Evolutionary conservation across 805 yeast species (phyloP).

Genomic region (Candida verbasci): DNA sequence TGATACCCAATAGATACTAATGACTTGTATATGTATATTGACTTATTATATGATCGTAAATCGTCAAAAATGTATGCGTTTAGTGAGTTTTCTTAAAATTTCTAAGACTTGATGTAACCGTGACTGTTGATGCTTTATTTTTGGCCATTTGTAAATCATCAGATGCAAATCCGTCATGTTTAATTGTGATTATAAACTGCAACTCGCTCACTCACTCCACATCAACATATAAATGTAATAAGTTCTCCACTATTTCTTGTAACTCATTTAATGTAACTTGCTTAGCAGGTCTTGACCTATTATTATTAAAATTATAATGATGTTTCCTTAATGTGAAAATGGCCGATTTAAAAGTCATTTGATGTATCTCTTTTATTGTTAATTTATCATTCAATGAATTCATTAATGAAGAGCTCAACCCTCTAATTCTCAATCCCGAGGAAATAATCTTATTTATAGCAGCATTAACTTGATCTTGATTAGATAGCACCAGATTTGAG

Average conservation of each 20-base stretch:
- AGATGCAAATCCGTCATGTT: no score
- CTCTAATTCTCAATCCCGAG: constrained; percentile 41
- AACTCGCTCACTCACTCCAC: no score
- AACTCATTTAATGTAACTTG: constrained; percentile 19
- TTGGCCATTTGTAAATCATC: no score
- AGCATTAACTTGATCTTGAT: constrained; percentile 28
- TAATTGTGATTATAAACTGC: no score
- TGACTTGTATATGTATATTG: no score
- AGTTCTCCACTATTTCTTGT: constrained; percentile 37
- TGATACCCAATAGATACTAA: no score
- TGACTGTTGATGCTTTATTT: no score
- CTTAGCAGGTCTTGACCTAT: constrained; percentile 2
- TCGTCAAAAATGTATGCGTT: no score
- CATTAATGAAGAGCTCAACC: constrained; percentile 22
- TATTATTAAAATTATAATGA: constrained; percentile 22
- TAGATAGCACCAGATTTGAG: constrained; percentile 16
- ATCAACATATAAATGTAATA: constrained; percentile 35
- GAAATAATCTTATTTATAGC: constrained; percentile 30
- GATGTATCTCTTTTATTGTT: constrained; percentile 36
- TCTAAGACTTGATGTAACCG: no score
- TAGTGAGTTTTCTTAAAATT: no score
- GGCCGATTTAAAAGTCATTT: constrained; percentile 36
- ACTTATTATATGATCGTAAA: no score
- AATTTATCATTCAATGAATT: constrained; percentile 27
- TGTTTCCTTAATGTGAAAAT: constrained; percentile 36